Percentiles rank a stretch among this genome's conserved stretches.
phyloP scores from a whole-genome alignment of 495 filamentous ascomycete species.

The Astrothelium subdiscretum region DNA sequence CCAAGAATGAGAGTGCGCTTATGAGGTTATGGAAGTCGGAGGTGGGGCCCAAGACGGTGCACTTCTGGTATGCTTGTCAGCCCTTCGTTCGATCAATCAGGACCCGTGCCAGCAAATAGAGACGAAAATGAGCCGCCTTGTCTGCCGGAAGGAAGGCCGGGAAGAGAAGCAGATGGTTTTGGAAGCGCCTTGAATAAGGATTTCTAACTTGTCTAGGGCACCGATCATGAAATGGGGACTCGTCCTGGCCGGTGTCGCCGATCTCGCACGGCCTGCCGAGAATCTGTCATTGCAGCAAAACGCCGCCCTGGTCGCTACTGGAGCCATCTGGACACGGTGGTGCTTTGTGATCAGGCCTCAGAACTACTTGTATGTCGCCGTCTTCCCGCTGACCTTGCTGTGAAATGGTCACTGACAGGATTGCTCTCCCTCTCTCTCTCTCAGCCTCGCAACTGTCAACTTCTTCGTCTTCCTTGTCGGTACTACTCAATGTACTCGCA shows the following conservation, averaged over 20 bases:
- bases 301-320: constrained; percentile 73
- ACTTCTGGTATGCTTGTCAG: constrained; percentile 93
- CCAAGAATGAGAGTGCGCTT: constrained; percentile 40
- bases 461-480: constrained; percentile 93
- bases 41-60: constrained; percentile 86
- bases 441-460: constrained; percentile 88
- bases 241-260: constrained; percentile 82
- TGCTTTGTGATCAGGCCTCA: constrained; percentile 91
- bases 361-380: constrained; percentile 65
- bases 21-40: constrained; percentile 77
- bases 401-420: too few relatives aligned
- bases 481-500: constrained; percentile 66
- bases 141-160: too few relatives aligned
- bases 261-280: constrained; percentile 85
- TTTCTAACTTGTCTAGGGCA: constrained; percentile 11
- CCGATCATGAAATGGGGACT: constrained; percentile 57
- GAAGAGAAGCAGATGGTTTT: too few relatives aligned
- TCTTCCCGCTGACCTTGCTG: too few relatives aligned
- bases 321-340: constrained; percentile 95
- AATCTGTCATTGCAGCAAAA: constrained; percentile 90
- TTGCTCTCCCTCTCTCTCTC: too few relatives aligned
- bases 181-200: too few relatives aligned
- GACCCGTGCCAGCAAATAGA: too few relatives aligned
- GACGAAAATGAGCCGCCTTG: too few relatives aligned
- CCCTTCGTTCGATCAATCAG: not conserved